Evolutionary conservation across 257 asterid genomes (phyloP).

Genomic region (Solanum appendiculatum): DNA sequence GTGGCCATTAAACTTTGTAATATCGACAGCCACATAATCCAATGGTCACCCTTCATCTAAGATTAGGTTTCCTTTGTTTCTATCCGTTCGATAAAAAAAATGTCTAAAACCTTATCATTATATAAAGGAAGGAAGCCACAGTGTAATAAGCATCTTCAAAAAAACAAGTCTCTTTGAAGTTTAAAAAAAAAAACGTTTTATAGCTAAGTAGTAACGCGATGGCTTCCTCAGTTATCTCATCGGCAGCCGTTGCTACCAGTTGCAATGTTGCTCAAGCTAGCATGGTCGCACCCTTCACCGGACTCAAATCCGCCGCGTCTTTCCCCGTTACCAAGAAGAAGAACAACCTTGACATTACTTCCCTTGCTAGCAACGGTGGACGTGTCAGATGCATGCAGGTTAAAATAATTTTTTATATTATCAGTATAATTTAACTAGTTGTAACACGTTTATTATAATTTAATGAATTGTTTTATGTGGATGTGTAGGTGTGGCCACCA

Average conservation of each 20-base stretch:
- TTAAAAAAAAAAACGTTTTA: background rate
- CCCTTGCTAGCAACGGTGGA: constrained; percentile 35
- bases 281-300: constrained; percentile 38
- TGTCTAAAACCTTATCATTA: constrained; percentile 5
- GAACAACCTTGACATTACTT: constrained; percentile 23
- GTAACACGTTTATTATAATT: too few species aligned
- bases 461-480: background rate
- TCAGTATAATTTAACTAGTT: background rate
- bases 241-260: constrained; percentile 19
- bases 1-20: background rate
- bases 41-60: constrained; percentile 11
- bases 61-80: background rate
- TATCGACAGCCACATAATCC: constrained; percentile 25
- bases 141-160: background rate
- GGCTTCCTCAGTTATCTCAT: constrained; percentile 40
- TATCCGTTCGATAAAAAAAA: background rate
- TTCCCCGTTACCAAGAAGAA: constrained; percentile 17
- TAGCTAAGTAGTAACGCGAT: background rate
- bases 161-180: background rate
- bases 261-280: constrained; percentile 23
- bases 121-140: background rate
- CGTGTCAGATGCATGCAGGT: constrained; percentile 44
- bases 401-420: background rate
- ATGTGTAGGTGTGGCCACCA: constrained; percentile 42
- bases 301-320: constrained; percentile 24